A percentile compares a stretch with the other conserved stretches of the same genome.
These are phyloP conservation scores for Beauveria australis DNA, from an alignment of 2,329 filamentous ascomycete genomes.

Conservation along the genomic window DNA sequence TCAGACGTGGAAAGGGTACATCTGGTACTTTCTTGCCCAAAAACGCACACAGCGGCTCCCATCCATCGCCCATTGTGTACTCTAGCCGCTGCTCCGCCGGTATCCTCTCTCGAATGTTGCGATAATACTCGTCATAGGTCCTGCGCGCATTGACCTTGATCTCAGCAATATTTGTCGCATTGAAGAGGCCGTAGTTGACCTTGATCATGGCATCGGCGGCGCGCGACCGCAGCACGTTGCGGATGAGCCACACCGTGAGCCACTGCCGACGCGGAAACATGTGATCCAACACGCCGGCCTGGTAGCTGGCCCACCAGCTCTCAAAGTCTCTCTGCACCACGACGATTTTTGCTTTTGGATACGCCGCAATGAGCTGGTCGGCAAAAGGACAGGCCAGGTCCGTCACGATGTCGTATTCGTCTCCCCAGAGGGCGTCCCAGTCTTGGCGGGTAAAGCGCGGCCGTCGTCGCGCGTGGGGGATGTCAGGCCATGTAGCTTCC, in stretches of 20 bases:
- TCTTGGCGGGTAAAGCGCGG: constrained; percentile 13
- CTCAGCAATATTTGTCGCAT: background rate
- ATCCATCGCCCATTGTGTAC: constrained; percentile 22
- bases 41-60: constrained; percentile 27
- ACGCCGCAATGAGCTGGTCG: constrained; percentile 19
- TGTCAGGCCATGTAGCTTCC: constrained; percentile 7
- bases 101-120: constrained; percentile 17
- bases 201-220: constrained; percentile 8
- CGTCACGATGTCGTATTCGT: constrained; percentile 18
- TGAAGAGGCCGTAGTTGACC: background rate
- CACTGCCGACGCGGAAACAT: constrained; percentile 12
- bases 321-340: constrained; percentile 22
- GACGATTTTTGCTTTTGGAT: constrained; percentile 23
- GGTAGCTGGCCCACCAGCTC: constrained; percentile 17
- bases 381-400: constrained; percentile 20
- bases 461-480: constrained; percentile 10
- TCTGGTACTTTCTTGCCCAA: constrained; percentile 23
- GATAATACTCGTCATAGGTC: constrained; percentile 22
- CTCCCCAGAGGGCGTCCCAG: constrained; percentile 20
- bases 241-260: background rate
- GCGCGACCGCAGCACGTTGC: constrained; percentile 8
- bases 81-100: constrained; percentile 20
- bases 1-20: constrained; percentile 21
- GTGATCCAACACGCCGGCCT: constrained; percentile 15
- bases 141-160: constrained; percentile 10